These are phyloP conservation scores for Erodium trifolium DNA, from an alignment of 441 rosid species.

Conservation along the genomic window DNA sequence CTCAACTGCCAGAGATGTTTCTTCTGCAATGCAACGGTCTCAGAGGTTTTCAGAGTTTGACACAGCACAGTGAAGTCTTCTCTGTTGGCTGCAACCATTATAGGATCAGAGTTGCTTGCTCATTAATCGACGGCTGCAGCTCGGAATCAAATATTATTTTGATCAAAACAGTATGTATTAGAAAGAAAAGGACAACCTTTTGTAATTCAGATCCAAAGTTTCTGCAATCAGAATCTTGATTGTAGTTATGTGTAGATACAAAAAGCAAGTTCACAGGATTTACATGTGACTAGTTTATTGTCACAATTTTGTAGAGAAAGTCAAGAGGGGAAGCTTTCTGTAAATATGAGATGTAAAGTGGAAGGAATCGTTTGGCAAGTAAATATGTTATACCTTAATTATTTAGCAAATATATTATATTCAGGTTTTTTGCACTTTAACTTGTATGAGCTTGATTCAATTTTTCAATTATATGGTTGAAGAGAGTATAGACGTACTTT, in stretches of 20 bases:
- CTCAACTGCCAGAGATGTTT: constrained; percentile 88
- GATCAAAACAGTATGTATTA: background rate
- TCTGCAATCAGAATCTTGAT: constrained; percentile 3
- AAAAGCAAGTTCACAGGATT: background rate
- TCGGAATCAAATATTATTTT: background rate
- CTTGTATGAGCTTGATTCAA: too few species aligned
- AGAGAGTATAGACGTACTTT: too few species aligned
- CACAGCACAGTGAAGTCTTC: constrained; percentile 11
- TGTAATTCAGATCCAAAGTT: background rate
- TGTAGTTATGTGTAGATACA: constrained; percentile 1
- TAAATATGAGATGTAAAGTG: constrained; percentile 14
- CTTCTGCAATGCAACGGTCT: constrained; percentile 86
- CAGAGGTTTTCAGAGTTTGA: constrained; percentile 42
- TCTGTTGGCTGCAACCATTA: background rate
- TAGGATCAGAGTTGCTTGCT: constrained; percentile 2
- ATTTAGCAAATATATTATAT: background rate
- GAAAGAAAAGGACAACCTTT: background rate
- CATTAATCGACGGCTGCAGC: background rate
- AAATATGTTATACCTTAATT: background rate
- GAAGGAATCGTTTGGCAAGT: constrained; percentile 4
- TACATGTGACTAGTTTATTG: background rate
- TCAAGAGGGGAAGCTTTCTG: background rate
- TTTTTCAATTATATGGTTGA: too few species aligned
- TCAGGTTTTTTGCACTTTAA: too few species aligned
- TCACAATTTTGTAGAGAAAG: constrained; percentile 4